These are phyloP conservation scores for Phialocephala sp. DNA, from an alignment of 2,329 filamentous ascomycete genomes.

Conservation along the genomic window DNA sequence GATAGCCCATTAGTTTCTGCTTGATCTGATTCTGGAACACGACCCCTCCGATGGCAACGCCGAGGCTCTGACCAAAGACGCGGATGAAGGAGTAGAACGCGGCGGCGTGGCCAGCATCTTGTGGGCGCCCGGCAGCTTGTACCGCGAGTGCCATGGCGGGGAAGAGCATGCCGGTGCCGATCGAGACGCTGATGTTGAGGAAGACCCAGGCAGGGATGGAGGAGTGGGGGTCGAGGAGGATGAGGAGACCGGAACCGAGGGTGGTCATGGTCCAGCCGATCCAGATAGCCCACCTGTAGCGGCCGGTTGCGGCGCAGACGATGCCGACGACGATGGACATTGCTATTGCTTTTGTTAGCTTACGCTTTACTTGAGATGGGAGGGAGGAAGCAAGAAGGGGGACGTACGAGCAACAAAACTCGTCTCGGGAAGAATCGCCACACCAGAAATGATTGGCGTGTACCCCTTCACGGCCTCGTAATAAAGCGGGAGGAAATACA, in stretches of 20 bases:
- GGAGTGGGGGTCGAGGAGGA: conserved; percentile 55
- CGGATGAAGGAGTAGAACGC: conserved; percentile 73
- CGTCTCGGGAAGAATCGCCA: conserved; percentile 63
- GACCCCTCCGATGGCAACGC: conserved; percentile 70
- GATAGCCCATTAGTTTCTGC: conserved; percentile 36
- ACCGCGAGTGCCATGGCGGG: conserved; percentile 67
- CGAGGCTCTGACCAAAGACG: conserved; percentile 67
- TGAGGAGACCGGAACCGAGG: conserved; percentile 61
- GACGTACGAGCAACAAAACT: conserved; percentile 62
- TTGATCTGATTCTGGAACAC: conserved; percentile 68
- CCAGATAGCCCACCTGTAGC: conserved; percentile 62
- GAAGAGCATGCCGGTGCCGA: conserved; percentile 70
- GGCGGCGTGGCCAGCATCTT: conserved; percentile 64
- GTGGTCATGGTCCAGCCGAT: conserved; percentile 65
- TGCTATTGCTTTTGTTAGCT: conserved; percentile 57
- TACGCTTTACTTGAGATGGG: conserved; percentile 50
- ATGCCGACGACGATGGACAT: conserved; percentile 62
- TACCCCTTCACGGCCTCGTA: conserved; percentile 59
- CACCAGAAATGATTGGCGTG: conserved; percentile 57
- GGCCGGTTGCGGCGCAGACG: conserved; percentile 58
- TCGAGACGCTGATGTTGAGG: conserved; percentile 62
- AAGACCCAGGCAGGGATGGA: conserved; percentile 62
- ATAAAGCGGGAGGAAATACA: conserved; percentile 62
- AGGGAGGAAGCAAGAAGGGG: conserved; percentile 55
- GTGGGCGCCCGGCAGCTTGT: conserved; percentile 62